Evolutionary conservation across 345 rosid genomes (phyloP).

Genomic region (Camelina sativa): DNA sequence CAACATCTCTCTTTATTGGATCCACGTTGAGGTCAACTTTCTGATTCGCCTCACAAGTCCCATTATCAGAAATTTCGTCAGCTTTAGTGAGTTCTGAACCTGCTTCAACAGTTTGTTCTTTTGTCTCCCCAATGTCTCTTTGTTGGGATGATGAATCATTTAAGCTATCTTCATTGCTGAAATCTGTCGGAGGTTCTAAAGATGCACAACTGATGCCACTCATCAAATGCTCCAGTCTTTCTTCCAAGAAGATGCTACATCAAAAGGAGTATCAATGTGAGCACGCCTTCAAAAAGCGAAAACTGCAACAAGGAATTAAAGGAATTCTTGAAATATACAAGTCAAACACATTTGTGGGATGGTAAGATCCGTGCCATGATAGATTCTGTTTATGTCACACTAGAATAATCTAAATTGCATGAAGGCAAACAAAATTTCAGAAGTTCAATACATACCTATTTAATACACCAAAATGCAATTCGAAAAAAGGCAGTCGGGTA

Average conservation of each 20-base stretch:
- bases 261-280: conserved; percentile 35
- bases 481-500: conserved; percentile 92
- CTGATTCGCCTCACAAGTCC: conserved; percentile 44
- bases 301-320: neutral
- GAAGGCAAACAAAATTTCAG: neutral
- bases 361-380: neutral
- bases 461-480: conserved; percentile 86
- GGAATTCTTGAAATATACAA: conserved; percentile 17
- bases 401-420: neutral
- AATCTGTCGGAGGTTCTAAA: conserved; percentile 50
- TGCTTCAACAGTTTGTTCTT: conserved; percentile 39
- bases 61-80: conserved; percentile 45
- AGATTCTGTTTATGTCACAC: neutral
- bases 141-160: conserved; percentile 41
- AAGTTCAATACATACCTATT: conserved; percentile 57
- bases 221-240: conserved; percentile 84
- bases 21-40: conserved; percentile 47
- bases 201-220: conserved; percentile 61
- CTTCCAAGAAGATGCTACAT: conserved; percentile 83
- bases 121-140: conserved; percentile 43
- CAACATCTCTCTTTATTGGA: conserved; percentile 34
- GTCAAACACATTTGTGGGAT: neutral
- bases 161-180: conserved; percentile 45
- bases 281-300: conserved; percentile 11
- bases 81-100: conserved; percentile 49